phyloP scores from a whole-genome alignment of 1,284 basidiomycete species.

The Ceratobasidium sp. region DNA sequence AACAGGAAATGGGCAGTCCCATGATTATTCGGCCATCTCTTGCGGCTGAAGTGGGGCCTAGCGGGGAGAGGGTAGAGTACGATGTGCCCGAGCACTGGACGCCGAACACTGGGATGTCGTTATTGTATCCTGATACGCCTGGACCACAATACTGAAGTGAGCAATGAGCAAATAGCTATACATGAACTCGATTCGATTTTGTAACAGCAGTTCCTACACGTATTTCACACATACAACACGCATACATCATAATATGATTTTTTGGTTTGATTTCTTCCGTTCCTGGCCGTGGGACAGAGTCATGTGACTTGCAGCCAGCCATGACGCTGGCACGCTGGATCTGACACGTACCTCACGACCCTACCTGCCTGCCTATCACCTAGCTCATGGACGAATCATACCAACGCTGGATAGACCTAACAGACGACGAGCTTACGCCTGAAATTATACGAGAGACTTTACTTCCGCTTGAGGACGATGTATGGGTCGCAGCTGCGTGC shows the following conservation, averaged over 20 bases:
- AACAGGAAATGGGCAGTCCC: not conserved
- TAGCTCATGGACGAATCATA: slow-evolving; percentile 30
- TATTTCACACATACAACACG: not conserved
- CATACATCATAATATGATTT: not conserved
- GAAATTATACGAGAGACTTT: slow-evolving; percentile 63
- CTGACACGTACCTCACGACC: slow-evolving; percentile 17
- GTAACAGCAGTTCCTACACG: not conserved
- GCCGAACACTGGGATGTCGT: not conserved
- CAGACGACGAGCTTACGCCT: slow-evolving; percentile 65
- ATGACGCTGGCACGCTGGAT: slow-evolving; percentile 32
- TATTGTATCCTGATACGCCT: not conserved
- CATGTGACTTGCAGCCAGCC: slow-evolving; percentile 17
- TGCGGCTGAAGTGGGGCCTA: slow-evolving; percentile 21
- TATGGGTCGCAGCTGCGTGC: slow-evolving; percentile 78
- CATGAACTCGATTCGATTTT: not conserved
- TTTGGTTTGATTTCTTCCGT: not conserved
- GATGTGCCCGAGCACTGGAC: slow-evolving; percentile 12
- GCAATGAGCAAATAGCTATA: slow-evolving; percentile 1
- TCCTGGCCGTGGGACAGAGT: not conserved
- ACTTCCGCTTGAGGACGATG: slow-evolving; percentile 66
- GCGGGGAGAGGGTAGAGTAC: slow-evolving; percentile 34
- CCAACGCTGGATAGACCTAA: slow-evolving; percentile 63
- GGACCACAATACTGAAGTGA: not conserved
- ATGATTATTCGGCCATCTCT: not conserved
- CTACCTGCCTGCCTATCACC: not conserved